Conservation (phyloP, 2,329 filamentous ascomycete species). For the Aspergillus ruber region DNA sequence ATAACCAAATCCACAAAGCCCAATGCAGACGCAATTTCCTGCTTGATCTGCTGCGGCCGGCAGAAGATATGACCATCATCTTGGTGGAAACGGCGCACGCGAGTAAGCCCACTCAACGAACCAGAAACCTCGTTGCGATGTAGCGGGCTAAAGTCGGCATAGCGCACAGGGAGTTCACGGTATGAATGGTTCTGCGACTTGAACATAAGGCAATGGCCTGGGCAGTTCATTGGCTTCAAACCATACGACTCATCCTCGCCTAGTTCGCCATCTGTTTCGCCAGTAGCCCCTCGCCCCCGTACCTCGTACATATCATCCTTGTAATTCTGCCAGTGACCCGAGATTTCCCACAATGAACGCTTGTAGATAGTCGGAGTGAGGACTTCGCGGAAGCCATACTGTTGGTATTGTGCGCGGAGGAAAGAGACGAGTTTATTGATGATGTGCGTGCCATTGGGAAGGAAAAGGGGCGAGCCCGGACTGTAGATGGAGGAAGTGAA, state of each 20-base stretch:
- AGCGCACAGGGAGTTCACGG: constrained; percentile 72
- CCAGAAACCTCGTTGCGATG: constrained; percentile 82
- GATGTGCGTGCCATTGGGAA: constrained; percentile 72
- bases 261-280: constrained; percentile 38
- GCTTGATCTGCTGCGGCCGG: constrained; percentile 65
- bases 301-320: constrained; percentile 90
- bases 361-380: constrained; percentile 90
- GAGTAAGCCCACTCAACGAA: constrained; percentile 71
- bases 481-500: constrained; percentile 75
- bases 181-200: constrained; percentile 67
- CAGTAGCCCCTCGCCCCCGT: constrained; percentile 44
- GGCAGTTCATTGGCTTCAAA: constrained; percentile 90
- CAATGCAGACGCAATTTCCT: constrained; percentile 67
- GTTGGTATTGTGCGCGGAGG: constrained; percentile 73
- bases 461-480: constrained; percentile 77
- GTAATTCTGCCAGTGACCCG: constrained; percentile 84
- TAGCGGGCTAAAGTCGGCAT: constrained; percentile 81
- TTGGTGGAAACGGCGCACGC: constrained; percentile 81
- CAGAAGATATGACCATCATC: constrained; percentile 92
- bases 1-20: constrained; percentile 70
- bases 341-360: constrained; percentile 76
- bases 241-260: constrained; percentile 68
- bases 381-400: constrained; percentile 82
- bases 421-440: constrained; percentile 80
- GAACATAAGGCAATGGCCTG: constrained; percentile 81